Base-by-base conservation (phyloP, 371 early-diverging fungal genomes). In the Chytridium lagenaria region DNA sequence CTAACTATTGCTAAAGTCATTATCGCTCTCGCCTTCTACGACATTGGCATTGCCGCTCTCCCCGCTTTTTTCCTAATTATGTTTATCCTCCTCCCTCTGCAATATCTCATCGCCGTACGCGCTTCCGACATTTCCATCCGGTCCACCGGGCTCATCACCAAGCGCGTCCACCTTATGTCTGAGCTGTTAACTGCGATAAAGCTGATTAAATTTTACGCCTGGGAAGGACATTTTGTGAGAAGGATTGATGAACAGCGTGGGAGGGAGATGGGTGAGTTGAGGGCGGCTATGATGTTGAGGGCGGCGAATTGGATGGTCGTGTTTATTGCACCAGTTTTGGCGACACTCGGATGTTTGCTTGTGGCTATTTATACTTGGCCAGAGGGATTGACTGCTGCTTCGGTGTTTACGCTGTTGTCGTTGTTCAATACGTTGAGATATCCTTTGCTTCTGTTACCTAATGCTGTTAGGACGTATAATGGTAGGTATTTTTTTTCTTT, bases 151-250 rank as follows among this genome's bases (percentile, higher is more conserved):
- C 78, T 84, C 16, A 85, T 89, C 23, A 86, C 88, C 0, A 77
- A 85, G 34, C 87, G 92, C 57, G 90, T 91, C 15, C 89, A 90
- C 64, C 77, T 91, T 40, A 90, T 92, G 84, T 85, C 86, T 0
- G 92, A 92, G 75, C 81, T 90, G 37, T 73, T 92, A 40, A 91
- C 91, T 0, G 90, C 90, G 34, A 90, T 92, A 72, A 91, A 91
- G 76, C 76, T 91, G 34, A 89, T 92, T 76, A 92, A 92, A 77
- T 90, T 90, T 73, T 91, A 91, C 73, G 90, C 90, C 1, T 91
- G 91, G 91, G 91, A 92, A 70, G 65, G 76, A 1, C 86, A 64
- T 37, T 86, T 80, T 68, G 68, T 65, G 23, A 64, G 69, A 16
- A 81, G 81, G 70, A 77, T 84, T 31, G 59, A 55, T 31, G 77